These are phyloP conservation scores for Lepidium aucheri DNA, from an alignment of 345 rosid species.

Conservation along the genomic window DNA sequence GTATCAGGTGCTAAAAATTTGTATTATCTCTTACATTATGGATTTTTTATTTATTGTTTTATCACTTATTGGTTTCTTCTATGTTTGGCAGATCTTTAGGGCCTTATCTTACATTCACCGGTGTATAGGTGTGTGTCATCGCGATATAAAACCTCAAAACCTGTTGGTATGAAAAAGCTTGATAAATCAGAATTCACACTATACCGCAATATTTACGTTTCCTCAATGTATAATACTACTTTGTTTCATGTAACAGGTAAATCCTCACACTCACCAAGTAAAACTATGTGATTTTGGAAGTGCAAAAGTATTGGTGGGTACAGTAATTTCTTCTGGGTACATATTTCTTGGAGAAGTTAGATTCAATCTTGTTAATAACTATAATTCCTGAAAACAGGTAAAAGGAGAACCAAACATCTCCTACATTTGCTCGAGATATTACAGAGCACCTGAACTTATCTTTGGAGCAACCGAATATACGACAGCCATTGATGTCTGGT, in stretches of 20 bases:
- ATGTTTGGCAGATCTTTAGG: conserved; percentile 71
- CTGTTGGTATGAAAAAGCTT: conserved; percentile 53
- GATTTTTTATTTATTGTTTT: background rate
- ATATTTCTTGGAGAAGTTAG: background rate
- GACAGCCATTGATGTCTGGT: conserved; percentile 94
- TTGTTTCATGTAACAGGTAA: conserved; percentile 45
- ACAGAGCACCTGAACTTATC: conserved; percentile 97
- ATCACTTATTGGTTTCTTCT: background rate
- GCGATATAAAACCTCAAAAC: conserved; percentile 98
- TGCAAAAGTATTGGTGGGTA: conserved; percentile 90
- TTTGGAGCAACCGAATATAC: conserved; percentile 98
- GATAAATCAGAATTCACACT: background rate
- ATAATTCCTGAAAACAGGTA: conserved; percentile 41
- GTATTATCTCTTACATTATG: background rate
- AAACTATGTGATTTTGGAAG: conserved; percentile 98
- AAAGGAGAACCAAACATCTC: conserved; percentile 98
- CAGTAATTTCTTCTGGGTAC: background rate
- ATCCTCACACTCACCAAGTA: conserved; percentile 97
- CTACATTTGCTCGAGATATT: conserved; percentile 92
- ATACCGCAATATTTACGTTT: background rate
- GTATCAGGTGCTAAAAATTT: conserved; percentile 54
- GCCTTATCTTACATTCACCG: conserved; percentile 88
- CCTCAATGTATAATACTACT: background rate
- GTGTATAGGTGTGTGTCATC: conserved; percentile 81
- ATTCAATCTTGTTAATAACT: background rate